Conservation (phyloP, 1,139 yeast species). For the Eremothecium gossypii region DNA sequence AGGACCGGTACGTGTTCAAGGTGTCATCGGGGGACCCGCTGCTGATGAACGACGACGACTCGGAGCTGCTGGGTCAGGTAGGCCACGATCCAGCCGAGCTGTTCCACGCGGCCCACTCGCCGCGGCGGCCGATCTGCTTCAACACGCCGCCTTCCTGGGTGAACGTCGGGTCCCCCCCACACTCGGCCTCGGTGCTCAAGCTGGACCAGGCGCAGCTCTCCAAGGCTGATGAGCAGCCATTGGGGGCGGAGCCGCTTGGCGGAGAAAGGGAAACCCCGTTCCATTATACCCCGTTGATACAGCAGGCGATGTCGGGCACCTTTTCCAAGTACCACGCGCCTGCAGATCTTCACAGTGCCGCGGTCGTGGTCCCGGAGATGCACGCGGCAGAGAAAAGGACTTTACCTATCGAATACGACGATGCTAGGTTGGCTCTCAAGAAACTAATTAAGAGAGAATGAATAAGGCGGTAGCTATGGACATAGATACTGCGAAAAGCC, state of each 20-base stretch:
- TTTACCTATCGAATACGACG: constrained; percentile 16
- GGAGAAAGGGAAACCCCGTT: background rate
- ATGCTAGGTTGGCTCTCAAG: constrained; percentile 25
- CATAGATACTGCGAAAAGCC: background rate
- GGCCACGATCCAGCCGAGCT: constrained; percentile 10
- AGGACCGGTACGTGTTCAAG: constrained; percentile 13
- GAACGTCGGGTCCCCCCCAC: constrained; percentile 14
- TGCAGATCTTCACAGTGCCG: background rate
- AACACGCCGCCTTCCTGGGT: constrained; percentile 26
- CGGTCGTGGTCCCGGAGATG: background rate
- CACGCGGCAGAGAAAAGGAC: constrained; percentile 4
- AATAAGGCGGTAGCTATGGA: constrained; percentile 1
- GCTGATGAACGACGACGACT: constrained; percentile 20
- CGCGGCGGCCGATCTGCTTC: constrained; percentile 16
- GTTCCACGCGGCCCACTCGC: constrained; percentile 16
- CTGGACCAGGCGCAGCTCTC: background rate
- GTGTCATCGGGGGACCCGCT: constrained; percentile 25
- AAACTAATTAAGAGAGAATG: constrained; percentile 18
- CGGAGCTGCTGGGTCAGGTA: constrained; percentile 12
- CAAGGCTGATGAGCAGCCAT: background rate
- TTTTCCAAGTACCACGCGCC: constrained; percentile 1
- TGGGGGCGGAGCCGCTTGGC: too few relatives aligned
- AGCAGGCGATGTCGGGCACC: constrained; percentile 6
- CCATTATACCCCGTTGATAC: constrained; percentile 9
- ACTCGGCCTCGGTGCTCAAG: constrained; percentile 1